phyloP scores from a whole-genome alignment of 208 protist genomes.

The Herpetomonas samuelpessoai region DNA sequence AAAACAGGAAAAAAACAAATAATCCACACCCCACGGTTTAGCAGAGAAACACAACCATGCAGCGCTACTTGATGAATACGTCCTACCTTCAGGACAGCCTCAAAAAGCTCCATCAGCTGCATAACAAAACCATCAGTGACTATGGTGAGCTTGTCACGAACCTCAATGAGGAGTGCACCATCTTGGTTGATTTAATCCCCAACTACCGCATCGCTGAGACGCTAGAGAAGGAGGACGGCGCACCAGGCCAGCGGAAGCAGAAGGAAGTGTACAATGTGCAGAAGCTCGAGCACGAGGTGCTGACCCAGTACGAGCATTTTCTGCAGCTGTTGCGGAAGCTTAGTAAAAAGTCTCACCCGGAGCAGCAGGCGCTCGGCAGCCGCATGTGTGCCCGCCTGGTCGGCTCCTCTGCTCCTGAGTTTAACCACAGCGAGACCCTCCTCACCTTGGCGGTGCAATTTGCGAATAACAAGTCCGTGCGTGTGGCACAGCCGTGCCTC shows the following conservation, averaged over 20 bases:
- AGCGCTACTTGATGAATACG: slow-evolving; percentile 93
- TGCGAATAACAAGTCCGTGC: slow-evolving; percentile 85
- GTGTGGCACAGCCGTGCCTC: slow-evolving; percentile 81
- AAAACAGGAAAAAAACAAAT: not conserved
- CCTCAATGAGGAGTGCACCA: slow-evolving; percentile 83
- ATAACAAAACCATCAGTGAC: slow-evolving; percentile 74
- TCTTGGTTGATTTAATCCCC: slow-evolving; percentile 85
- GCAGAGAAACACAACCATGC: slow-evolving; percentile 40
- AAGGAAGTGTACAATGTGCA: slow-evolving; percentile 92
- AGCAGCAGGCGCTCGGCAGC: slow-evolving; percentile 92
- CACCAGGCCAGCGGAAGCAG: slow-evolving; percentile 67
- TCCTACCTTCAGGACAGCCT: slow-evolving; percentile 84
- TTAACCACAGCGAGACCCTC: slow-evolving; percentile 87
- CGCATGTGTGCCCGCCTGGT: slow-evolving; percentile 75
- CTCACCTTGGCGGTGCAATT: slow-evolving; percentile 79
- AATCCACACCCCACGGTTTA: slow-evolving; percentile 6
- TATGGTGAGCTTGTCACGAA: slow-evolving; percentile 87
- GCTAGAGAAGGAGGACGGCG: slow-evolving; percentile 81
- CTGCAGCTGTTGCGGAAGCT: slow-evolving; percentile 88
- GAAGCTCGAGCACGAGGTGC: slow-evolving; percentile 87
- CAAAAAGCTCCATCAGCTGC: slow-evolving; percentile 73
- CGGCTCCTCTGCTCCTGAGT: slow-evolving; percentile 74
- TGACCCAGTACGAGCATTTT: slow-evolving; percentile 91
- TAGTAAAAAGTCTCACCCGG: slow-evolving; percentile 80
- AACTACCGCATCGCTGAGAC: slow-evolving; percentile 86